Conservation (phyloP, 805 yeast species). For the Zygotorulaspora florentina region DNA sequence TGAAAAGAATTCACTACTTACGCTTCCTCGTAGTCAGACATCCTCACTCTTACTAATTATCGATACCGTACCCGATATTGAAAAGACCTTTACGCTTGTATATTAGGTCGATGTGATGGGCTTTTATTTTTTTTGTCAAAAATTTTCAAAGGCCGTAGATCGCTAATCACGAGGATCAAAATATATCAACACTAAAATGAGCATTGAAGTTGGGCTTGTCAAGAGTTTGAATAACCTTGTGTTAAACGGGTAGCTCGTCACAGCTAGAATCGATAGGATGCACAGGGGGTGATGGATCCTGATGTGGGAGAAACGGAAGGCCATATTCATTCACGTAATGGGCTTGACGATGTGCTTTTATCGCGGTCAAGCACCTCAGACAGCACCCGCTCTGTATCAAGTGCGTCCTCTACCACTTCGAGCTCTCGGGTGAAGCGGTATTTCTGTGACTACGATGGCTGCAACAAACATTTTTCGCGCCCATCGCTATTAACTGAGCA, state of each 20-base stretch:
- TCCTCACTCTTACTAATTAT: slow-evolving; percentile 14
- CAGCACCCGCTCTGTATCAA: slow-evolving; percentile 6
- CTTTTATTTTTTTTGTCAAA: not conserved
- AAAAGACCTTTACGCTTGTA: not conserved
- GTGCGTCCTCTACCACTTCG: slow-evolving; percentile 15
- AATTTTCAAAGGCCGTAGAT: too few relatives aligned
- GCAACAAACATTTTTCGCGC: slow-evolving; percentile 71
- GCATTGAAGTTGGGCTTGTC: too few relatives aligned
- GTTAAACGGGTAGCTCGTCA: too few relatives aligned
- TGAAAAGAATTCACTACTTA: slow-evolving; percentile 21
- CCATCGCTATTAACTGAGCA: slow-evolving; percentile 86
- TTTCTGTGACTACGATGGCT: slow-evolving; percentile 58
- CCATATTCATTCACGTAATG: not conserved
- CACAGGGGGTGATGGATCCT: not conserved
- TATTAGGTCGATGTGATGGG: not conserved
- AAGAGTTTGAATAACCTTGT: too few relatives aligned
- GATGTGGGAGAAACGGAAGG: not conserved
- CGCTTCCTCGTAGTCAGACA: slow-evolving; percentile 57
- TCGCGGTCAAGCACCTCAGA: slow-evolving; percentile 10
- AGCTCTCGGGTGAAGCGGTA: slow-evolving; percentile 55
- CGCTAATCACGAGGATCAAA: too few relatives aligned
- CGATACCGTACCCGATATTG: too few relatives aligned
- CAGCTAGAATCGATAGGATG: not conserved
- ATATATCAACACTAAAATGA: too few relatives aligned
- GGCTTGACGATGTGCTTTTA: not conserved